phyloP scores from a whole-genome alignment of 1,139 yeast species.

The Yamadazyma pseudoaaseri region DNA sequence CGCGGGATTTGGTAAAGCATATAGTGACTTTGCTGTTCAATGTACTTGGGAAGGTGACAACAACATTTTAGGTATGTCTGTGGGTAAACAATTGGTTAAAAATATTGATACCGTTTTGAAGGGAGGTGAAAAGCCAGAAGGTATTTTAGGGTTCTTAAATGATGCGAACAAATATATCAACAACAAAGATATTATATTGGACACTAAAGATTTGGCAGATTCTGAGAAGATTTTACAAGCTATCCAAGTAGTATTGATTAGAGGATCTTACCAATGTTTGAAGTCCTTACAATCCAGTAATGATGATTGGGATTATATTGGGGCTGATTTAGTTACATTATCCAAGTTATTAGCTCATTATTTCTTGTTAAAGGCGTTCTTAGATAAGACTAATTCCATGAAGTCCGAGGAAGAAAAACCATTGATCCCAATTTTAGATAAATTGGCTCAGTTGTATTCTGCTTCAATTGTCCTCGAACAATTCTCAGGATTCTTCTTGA shows the following conservation, averaged over 20 bases:
- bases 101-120: constrained; percentile 35
- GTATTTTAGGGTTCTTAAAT: constrained; percentile 37
- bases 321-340: constrained; percentile 56
- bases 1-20: constrained; percentile 48
- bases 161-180: constrained; percentile 31
- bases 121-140: constrained; percentile 32
- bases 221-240: constrained; percentile 34
- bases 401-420: constrained; percentile 22
- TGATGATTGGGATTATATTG: constrained; percentile 46
- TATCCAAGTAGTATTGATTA: constrained; percentile 42
- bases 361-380: constrained; percentile 33
- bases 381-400: constrained; percentile 24
- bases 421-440: constrained; percentile 26
- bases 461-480: constrained; percentile 33
- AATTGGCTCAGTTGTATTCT: constrained; percentile 29
- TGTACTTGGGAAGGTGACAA: constrained; percentile 58
- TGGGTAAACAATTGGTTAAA: constrained; percentile 47
- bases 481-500: constrained; percentile 41
- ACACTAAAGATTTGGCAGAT: constrained; percentile 29
- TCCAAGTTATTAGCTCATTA: constrained; percentile 54
- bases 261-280: constrained; percentile 35
- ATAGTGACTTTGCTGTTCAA: constrained; percentile 50
- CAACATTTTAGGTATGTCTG: constrained; percentile 46
- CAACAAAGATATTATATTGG: constrained; percentile 25
- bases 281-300: constrained; percentile 28